Evolutionary conservation across 108 stramenopile genomes (phyloP), one percentile per base, ranked within the genome.

Genomic region (Nitzschia inconspicua): DNA sequence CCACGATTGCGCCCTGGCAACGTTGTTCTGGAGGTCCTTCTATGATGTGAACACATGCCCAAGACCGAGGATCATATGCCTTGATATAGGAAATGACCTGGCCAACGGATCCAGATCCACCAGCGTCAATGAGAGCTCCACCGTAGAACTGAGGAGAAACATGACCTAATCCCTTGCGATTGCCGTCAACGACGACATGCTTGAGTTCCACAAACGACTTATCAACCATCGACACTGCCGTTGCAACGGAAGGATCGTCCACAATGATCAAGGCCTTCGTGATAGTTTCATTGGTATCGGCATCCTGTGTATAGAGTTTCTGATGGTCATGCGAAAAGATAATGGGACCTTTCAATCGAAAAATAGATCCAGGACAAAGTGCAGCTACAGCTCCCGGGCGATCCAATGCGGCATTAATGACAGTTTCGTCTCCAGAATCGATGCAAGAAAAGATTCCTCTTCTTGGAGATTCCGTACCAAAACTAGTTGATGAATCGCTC

Each of bases 271-370:
- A 7, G 10, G 44, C 44, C 44, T 20, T n/a, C n/a, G n/a, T n/a
- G 8, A 6, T 46, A 6, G 7, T 46, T 6, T 16, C 44, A n/a
- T 9, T 7, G n/a, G n/a, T n/a, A 20, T 7, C n/a, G 20, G 6
- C 44, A n/a, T 46, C 20, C 44, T 20, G 44, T 46, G 44, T 46
- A 46, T 46, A 46, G 7, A 16, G 44, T 20, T 46, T 46, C 18
- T 9, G 7, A 6, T 13, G 44, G 44, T 7, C 18, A 46, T n/a
- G 44, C 20, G 18, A 46, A n/a, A n/a, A n/a, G n/a, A 9, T 7
- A 46, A 46, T 46, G 16, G 44, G 6, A 46, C 20, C 10, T 13
- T 46, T 46, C 14, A 46, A 16, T 7, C 7, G 16, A 20, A 46
- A 46, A 16, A 46, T 20, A 19, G 44, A 7, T 46, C 44, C 44